Percentiles rank a stretch among this genome's conserved stretches.
These are phyloP conservation scores for Fusarium sp. DNA, from an alignment of 2,329 filamentous ascomycete genomes.

Conservation along the genomic window DNA sequence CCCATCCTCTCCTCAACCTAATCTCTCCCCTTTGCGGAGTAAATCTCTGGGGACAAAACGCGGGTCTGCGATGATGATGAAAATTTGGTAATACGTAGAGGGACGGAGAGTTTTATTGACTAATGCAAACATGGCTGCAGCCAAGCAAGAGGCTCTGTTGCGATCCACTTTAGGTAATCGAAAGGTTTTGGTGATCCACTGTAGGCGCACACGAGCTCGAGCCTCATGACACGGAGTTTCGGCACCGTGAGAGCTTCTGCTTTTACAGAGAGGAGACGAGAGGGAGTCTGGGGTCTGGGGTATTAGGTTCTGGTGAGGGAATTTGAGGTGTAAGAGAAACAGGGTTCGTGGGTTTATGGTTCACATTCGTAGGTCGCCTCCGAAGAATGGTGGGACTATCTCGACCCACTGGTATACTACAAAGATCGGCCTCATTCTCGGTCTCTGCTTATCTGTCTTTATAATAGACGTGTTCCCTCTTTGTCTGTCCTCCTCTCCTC, in stretches of 20 bases:
- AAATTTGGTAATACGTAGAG: neutral
- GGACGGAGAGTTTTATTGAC: slow-evolving; percentile 29
- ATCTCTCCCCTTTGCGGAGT: slow-evolving; percentile 34
- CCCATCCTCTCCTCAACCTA: slow-evolving; percentile 32
- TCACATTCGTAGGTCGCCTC: neutral
- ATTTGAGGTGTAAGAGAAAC: slow-evolving; percentile 28
- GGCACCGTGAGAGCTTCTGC: slow-evolving; percentile 16
- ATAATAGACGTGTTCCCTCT: neutral
- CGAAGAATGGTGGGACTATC: slow-evolving; percentile 11
- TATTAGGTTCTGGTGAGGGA: slow-evolving; percentile 19
- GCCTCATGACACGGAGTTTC: slow-evolving; percentile 31
- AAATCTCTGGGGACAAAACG: slow-evolving; percentile 25
- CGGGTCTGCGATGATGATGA: neutral
- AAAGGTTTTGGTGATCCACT: slow-evolving; percentile 23
- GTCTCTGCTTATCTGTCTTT: slow-evolving; percentile 21
- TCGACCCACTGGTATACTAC: slow-evolving; percentile 17
- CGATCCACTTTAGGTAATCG: slow-evolving; percentile 32
- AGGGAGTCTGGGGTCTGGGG: slow-evolving; percentile 26
- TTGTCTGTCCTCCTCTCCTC: neutral
- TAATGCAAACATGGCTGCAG: slow-evolving; percentile 32
- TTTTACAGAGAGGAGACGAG: neutral
- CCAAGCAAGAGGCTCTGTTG: slow-evolving; percentile 35
- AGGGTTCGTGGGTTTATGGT: neutral
- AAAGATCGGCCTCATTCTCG: slow-evolving; percentile 36
- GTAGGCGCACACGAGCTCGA: slow-evolving; percentile 13